Evolutionary conservation across 768 basidiomycete species (phyloP), one percentile per base, ranked within the genome.

Genomic region (Calocybe cyanea): DNA sequence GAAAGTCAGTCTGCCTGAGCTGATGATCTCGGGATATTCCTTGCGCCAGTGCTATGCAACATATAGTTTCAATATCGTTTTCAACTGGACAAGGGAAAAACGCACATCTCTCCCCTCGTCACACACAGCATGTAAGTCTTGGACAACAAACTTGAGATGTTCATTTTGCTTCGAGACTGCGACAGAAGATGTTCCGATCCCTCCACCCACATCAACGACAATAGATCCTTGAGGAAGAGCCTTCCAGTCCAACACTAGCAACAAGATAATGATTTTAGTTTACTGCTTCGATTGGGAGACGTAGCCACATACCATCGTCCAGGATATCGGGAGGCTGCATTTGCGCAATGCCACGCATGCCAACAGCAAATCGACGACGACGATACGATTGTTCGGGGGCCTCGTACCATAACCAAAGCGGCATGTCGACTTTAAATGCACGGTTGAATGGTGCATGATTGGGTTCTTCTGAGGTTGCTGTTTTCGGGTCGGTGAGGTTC

Each of bases 191-290:
- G 53, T 50, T 2, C 65, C 65, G 11, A 63, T 46, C 2, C 63
- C 61, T 6, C 62, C 63, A 0, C 58, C 63, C 7, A 66, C 63
- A 42, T 66, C 64, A 15, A 66, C 61, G 19, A 66, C 51, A 18
- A 59, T 32, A 4, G 56, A 46, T 7, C 46, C 54, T 30, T 43
- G 18, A 0, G 57, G 47, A 7, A 65, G 45, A 2, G 52, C 40
- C 11, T 46, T 49, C 64, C 63, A 64, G 21, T 61, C 53, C 23
- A 55, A 54, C 1, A 49, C 64, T 65, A 43, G 21, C 13, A 10
- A 39, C 8, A 21, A 15, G 1, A 21, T n/a, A n/a, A 9, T 40
- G 7, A 36, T n/a, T n/a, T n/a, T n/a, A n/a, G n/a, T n/a, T n/a
- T n/a, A n/a, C n/a, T n/a, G n/a, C n/a, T n/a, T n/a, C n/a, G n/a